Percentiles rank a stretch among this genome's conserved stretches.
These are phyloP conservation scores for Jatropha multifida DNA, from an alignment of 441 rosid species.

Conservation along the genomic window DNA sequence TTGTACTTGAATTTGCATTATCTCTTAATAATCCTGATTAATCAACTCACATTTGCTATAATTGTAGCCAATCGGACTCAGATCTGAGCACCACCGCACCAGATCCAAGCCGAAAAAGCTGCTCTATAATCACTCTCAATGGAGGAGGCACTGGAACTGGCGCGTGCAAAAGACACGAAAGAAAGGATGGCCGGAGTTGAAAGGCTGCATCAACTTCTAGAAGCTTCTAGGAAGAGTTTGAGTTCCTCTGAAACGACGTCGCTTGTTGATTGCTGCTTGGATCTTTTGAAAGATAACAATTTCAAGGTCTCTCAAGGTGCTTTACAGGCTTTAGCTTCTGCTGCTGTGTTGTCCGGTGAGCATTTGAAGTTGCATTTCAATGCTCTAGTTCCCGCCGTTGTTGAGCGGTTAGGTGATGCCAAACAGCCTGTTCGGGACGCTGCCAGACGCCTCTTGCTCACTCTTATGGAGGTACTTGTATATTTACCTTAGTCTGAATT, in stretches of 20 bases:
- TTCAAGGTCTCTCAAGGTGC: conserved; percentile 95
- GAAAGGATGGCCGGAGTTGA: conserved; percentile 99
- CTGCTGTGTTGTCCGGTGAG: conserved; percentile 98
- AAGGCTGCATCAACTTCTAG: conserved; percentile 83
- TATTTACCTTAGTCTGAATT: background rate
- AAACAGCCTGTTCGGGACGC: conserved; percentile 99
- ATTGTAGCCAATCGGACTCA: conserved; percentile 6
- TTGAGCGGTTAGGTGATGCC: conserved; percentile 87
- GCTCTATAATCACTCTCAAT: conserved; percentile 19
- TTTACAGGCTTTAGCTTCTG: conserved; percentile 94
- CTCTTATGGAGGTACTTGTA: conserved; percentile 88
- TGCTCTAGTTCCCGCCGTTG: conserved; percentile 93
- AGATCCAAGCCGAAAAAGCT: conserved; percentile 20
- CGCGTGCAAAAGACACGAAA: conserved; percentile 95
- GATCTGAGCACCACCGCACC: conserved; percentile 29
- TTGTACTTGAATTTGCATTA: background rate
- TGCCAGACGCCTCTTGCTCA: conserved; percentile 84
- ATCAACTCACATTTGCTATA: background rate
- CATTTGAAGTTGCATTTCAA: conserved; percentile 95
- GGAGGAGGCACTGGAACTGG: conserved; percentile 98
- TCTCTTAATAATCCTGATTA: background rate
- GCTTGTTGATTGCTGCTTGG: conserved; percentile 91
- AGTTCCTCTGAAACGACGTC: conserved; percentile 73
- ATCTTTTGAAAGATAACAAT: conserved; percentile 94
- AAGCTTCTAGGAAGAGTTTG: conserved; percentile 82